A percentile compares a stretch with the other conserved stretches of the same genome.
Evolutionary conservation across 1,284 basidiomycete genomes (phyloP).

Genomic region (Mycena sp.): DNA sequence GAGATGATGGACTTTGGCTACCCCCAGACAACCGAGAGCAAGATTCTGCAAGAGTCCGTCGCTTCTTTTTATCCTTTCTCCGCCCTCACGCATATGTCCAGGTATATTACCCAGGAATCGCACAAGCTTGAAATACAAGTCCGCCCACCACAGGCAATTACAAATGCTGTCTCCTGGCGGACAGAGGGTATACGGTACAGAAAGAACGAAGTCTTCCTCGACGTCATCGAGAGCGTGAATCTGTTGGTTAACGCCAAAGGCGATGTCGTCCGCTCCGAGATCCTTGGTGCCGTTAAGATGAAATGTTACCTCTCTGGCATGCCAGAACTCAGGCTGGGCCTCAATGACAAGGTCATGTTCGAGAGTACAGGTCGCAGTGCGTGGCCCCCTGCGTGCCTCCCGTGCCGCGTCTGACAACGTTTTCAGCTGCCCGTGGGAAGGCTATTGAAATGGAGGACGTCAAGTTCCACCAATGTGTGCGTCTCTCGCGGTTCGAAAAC

Average conservation of each 20-base stretch:
- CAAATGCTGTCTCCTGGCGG: constrained; percentile 98
- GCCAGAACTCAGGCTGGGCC: constrained; percentile 95
- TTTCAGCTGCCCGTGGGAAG: constrained; percentile 90
- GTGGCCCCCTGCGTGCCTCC: constrained; percentile 42
- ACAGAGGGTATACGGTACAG: constrained; percentile 98
- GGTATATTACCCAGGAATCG: constrained; percentile 99
- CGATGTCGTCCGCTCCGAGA: constrained; percentile 97
- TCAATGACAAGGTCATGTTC: constrained; percentile 99
- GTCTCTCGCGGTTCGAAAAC: constrained; percentile 99
- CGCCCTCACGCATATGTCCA: constrained; percentile 41
- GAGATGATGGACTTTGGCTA: constrained; percentile 99
- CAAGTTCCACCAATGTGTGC: constrained; percentile 99
- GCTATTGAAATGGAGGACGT: constrained; percentile 99
- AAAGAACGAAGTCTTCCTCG: constrained; percentile 99
- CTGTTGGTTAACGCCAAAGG: constrained; percentile 96
- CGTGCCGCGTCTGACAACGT: background rate
- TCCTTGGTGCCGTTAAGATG: constrained; percentile 98
- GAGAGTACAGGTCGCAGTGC: constrained; percentile 94
- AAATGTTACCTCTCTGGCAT: constrained; percentile 99
- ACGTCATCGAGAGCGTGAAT: constrained; percentile 98
- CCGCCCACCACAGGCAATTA: constrained; percentile 96
- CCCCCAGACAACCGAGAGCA: constrained; percentile 99
- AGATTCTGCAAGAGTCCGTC: constrained; percentile 95
- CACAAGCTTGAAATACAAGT: constrained; percentile 99
- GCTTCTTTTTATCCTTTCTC: background rate